Base-by-base conservation (phyloP, 1,284 basidiomycete species). In the Phellopilus nigrolimitatus region DNA sequence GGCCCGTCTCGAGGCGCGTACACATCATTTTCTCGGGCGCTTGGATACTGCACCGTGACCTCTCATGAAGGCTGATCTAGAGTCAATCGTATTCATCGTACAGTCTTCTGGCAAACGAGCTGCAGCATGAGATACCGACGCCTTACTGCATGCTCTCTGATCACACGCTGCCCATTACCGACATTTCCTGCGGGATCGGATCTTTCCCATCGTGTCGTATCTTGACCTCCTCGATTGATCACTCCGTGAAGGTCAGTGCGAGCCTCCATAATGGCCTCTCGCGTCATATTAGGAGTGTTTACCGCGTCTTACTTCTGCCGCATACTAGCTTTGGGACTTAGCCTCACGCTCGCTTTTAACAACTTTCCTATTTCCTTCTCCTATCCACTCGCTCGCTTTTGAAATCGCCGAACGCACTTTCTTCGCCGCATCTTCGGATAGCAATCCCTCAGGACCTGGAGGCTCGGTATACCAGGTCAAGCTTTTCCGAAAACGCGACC, bases 151-250 rank as follows among this genome's bases (percentile, higher is more conserved):
- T 81, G 1, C 72, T 98, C 13, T 80, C 88, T 7, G 95, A 98
- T 67, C 95, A 99, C 65, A 95, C 93, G 0, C 77, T 98, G 2
- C 87, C 90, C 4, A 78, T 99, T 19, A 88, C 88, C 3, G 88
- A 91, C 60, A 76, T 98, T 30, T 67, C 75, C 15, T 84, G 93
- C 57, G 91, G 92, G 3, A 66, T 86, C 37, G 92, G 92, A 4
- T 57, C 72, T 0, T 95, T 93, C 66, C 91, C 93, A 13, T 77
- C 74, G 40, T 86, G 82, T 64, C 78, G 89, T 43, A 65, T 93
- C 31, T 76, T 95, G 60, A 91, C 93, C 0, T 81, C 88, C 4
- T 91, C 91, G 0, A 66, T 88, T 34, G 95, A 98, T 65, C 88
- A 91, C 56, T 90, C 89, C n/a, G 89, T 93, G 62, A 98, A 98